phyloP scores from a whole-genome alignment of 257 asterid species.

The Capsicum pubescens region DNA sequence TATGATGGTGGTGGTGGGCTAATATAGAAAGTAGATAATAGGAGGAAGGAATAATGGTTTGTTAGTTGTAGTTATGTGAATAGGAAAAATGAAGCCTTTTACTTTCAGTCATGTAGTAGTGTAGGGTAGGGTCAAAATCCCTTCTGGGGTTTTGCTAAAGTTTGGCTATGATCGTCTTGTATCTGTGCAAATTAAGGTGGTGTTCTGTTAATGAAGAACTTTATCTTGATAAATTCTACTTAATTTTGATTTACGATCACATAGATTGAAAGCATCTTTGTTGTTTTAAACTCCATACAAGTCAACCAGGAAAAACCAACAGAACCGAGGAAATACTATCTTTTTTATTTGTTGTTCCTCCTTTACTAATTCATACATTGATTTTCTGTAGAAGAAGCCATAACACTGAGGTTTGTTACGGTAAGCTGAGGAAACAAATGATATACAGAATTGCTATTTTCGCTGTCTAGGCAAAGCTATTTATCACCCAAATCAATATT shows the following conservation, averaged over 20 bases:
- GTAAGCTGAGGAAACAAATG: conserved; percentile 1
- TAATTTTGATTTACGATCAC: too few relatives aligned
- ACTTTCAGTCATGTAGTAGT: not conserved
- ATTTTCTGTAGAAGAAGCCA: not conserved
- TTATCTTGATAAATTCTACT: too few relatives aligned
- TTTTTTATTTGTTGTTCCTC: not conserved
- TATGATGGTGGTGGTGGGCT: not conserved
- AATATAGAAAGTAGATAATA: conserved; percentile 25
- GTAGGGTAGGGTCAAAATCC: not conserved
- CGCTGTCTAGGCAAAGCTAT: not conserved
- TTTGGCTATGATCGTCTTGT: not conserved
- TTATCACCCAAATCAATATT: conserved; percentile 22
- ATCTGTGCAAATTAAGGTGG: not conserved
- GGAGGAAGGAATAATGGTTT: conserved; percentile 1
- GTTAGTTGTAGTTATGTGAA: not conserved
- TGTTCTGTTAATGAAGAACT: not conserved
- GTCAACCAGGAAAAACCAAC: too few relatives aligned
- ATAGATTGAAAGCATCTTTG: too few relatives aligned
- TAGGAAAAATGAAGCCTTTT: not conserved
- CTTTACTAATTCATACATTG: not conserved
- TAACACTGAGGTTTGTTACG: not conserved
- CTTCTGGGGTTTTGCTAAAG: not conserved
- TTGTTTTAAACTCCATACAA: too few relatives aligned
- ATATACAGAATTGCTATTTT: not conserved
- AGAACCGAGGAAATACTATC: too few relatives aligned